Conservation (phyloP, 108 stramenopile species). For the Asterionellopsis glacialis region DNA sequence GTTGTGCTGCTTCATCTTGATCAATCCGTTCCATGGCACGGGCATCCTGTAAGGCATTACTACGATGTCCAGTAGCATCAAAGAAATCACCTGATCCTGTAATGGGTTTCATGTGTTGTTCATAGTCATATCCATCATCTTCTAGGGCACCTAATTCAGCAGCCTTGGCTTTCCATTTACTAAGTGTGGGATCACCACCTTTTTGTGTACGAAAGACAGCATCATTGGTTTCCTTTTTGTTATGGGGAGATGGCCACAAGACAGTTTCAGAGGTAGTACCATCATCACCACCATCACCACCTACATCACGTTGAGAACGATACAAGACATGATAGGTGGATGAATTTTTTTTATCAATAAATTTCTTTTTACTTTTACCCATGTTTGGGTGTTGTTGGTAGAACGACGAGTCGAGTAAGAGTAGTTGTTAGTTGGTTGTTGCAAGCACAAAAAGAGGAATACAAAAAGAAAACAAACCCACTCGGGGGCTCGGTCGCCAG, state of each 20-base stretch:
- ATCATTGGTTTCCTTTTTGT: slow-evolving; percentile 36
- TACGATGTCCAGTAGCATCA: slow-evolving; percentile 8
- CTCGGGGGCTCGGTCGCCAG: too few species aligned
- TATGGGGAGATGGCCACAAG: slow-evolving; percentile 66
- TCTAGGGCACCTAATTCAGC: slow-evolving; percentile 35
- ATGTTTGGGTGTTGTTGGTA: slow-evolving; percentile 33
- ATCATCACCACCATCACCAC: slow-evolving; percentile 28
- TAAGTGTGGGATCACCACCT: slow-evolving; percentile 3
- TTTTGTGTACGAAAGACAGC: slow-evolving; percentile 19
- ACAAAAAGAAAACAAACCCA: too few species aligned
- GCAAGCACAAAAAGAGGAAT: too few species aligned
- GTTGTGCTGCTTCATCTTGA: slow-evolving; percentile 22
- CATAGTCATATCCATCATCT: slow-evolving; percentile 88
- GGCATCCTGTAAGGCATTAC: slow-evolving; percentile 37
- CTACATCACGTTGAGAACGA: slow-evolving; percentile 81
- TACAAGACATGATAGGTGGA: slow-evolving; percentile 77
- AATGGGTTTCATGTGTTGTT: slow-evolving; percentile 83
- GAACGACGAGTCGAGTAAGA: too few species aligned
- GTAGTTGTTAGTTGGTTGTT: too few species aligned
- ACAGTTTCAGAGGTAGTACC: slow-evolving; percentile 25
- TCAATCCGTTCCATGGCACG: slow-evolving; percentile 39
- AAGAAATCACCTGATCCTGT: slow-evolving; percentile 42
- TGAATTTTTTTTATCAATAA: slow-evolving; percentile 87
- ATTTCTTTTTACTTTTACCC: slow-evolving; percentile 85
- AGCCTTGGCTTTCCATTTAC: slow-evolving; percentile 26